Evolutionary conservation across 2,329 filamentous ascomycete genomes (phyloP), one percentile per base, ranked within the genome.

Genomic region (Westerdykella aurantiaca): DNA sequence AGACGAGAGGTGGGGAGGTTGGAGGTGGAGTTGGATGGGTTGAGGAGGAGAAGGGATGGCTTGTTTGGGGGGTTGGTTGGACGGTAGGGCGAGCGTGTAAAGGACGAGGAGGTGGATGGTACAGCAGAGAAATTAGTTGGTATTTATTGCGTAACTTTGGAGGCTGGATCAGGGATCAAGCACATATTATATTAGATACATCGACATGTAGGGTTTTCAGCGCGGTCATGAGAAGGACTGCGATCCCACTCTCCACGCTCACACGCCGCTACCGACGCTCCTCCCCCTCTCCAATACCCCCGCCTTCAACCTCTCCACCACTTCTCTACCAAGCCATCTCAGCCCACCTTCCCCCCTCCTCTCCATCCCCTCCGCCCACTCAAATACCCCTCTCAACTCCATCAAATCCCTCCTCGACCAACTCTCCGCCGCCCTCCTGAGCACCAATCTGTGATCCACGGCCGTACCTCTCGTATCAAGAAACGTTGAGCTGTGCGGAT

Each of bases 31-130:
- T 70, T 95, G 37, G 73, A 76, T 33, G 68, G 70, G 9, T 68
- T 88, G 41, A 82, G 76, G 22, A 73, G 74, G 50, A 74, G 76
- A 53, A 77, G 89, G 42, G 88, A 95, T 62, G 75, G 71, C 23
- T 73, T 88, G 43, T 94, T 95, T 61, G 88, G 91, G 60, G 78
- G 75, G 2, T 63, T 93, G 38, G 80, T 88, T 2, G 80, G 82
- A 35, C 38, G 38, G 44, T 52, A 46, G 34, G 33, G 5, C 6
- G 33, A 4, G 33, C 7, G 6, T 18, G 33, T 35, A 35, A 9
- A 3, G 33, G 33, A 35, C 33, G 11, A 21, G 18, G 3, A 21
- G 4, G 18, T 6, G 18, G 18, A 21, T 21, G 18, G 18, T 21
- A 21, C 6, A 6, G 18, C 4, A 21, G 18, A 21, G 18, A 6